Evolutionary conservation across 1,284 basidiomycete species (phyloP).

Genomic region (Melampsora larici-populina): DNA sequence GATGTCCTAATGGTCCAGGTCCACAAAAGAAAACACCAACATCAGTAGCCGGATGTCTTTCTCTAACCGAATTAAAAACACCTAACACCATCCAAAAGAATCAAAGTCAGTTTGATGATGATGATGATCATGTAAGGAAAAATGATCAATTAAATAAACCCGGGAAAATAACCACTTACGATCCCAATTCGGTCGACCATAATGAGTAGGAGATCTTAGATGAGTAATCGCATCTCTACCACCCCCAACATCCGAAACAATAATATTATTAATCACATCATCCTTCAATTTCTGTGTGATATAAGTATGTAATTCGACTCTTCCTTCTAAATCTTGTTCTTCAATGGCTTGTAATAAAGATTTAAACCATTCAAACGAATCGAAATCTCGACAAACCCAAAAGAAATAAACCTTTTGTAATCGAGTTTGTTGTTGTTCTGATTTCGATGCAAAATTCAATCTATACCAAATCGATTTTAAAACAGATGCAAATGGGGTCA

Average conservation of each 20-base stretch:
- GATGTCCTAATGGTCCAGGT: slow-evolving; percentile 65
- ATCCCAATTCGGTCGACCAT: slow-evolving; percentile 71
- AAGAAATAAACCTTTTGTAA: slow-evolving; percentile 55
- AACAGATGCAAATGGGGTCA: slow-evolving; percentile 87
- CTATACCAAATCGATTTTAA: slow-evolving; percentile 92
- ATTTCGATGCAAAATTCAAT: slow-evolving; percentile 64
- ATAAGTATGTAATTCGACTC: slow-evolving; percentile 72
- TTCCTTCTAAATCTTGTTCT: too few relatives aligned
- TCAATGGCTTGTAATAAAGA: slow-evolving; percentile 83
- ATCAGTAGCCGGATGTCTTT: slow-evolving; percentile 77
- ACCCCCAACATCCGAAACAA: slow-evolving; percentile 76
- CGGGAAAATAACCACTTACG: slow-evolving; percentile 42
- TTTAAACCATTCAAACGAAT: slow-evolving; percentile 82
- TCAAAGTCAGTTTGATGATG: too few relatives aligned
- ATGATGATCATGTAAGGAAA: not conserved
- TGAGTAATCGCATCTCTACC: slow-evolving; percentile 81
- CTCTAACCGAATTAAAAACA: slow-evolving; percentile 69
- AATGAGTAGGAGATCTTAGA: slow-evolving; percentile 83
- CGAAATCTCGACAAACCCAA: slow-evolving; percentile 51
- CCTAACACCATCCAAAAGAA: slow-evolving; percentile 58
- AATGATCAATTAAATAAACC: too few relatives aligned
- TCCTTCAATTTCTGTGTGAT: slow-evolving; percentile 81
- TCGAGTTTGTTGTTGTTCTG: slow-evolving; percentile 47
- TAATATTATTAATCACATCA: slow-evolving; percentile 83
- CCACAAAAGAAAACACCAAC: slow-evolving; percentile 73